These are phyloP conservation scores for Brassica hybrid DNA, from an alignment of 441 rosid genomes.

Conservation along the genomic window DNA sequence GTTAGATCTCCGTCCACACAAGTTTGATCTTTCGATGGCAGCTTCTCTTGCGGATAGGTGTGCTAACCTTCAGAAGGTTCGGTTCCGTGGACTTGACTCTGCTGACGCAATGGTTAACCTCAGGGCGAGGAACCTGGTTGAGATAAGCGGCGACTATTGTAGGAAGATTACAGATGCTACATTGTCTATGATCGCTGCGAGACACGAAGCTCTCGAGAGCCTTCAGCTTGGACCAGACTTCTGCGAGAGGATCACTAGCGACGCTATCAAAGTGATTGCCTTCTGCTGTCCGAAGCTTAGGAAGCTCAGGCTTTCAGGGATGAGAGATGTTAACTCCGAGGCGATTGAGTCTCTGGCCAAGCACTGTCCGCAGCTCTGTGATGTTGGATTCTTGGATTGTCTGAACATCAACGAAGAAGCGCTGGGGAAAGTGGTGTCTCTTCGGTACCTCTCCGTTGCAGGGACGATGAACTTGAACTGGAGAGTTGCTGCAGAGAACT, in stretches of 20 bases:
- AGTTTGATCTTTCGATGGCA: constrained; percentile 65
- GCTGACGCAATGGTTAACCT: constrained; percentile 83
- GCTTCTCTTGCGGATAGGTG: constrained; percentile 72
- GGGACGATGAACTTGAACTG: constrained; percentile 89
- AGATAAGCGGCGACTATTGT: constrained; percentile 87
- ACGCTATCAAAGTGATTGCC: constrained; percentile 80
- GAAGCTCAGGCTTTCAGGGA: constrained; percentile 85
- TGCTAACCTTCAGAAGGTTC: constrained; percentile 63
- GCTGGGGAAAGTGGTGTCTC: constrained; percentile 68
- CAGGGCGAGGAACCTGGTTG: constrained; percentile 69
- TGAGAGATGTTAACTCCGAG: constrained; percentile 76
- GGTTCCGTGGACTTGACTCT: constrained; percentile 86
- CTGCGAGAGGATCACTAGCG: constrained; percentile 90
- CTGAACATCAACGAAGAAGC: constrained; percentile 77
- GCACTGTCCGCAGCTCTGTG: constrained; percentile 69
- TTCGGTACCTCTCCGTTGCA: constrained; percentile 84
- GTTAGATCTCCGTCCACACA: constrained; percentile 87
- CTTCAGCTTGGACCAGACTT: constrained; percentile 95
- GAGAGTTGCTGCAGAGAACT: constrained; percentile 65
- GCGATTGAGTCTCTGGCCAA: constrained; percentile 85
- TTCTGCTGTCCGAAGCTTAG: constrained; percentile 79
- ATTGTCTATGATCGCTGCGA: constrained; percentile 79
- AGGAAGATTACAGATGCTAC: constrained; percentile 91
- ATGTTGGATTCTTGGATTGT: constrained; percentile 89
- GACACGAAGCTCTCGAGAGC: constrained; percentile 84